These are phyloP conservation scores for Dactylellina cionopaga DNA, from an alignment of 2,329 filamentous ascomycete genomes.

Conservation along the genomic window DNA sequence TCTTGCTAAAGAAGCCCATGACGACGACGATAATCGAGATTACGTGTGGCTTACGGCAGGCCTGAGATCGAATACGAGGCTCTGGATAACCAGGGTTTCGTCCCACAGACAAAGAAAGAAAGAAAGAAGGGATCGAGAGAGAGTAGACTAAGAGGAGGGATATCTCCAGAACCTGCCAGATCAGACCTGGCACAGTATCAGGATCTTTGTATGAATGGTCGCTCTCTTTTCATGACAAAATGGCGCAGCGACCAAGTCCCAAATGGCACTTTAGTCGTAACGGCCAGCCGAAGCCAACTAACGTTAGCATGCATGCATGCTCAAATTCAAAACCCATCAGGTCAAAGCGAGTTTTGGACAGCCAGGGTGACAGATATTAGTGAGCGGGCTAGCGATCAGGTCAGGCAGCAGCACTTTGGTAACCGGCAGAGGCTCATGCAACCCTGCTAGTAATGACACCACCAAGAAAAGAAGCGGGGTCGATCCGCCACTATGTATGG, in stretches of 20 bases:
- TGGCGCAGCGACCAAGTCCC: constrained; percentile 39
- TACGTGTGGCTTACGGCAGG: not conserved
- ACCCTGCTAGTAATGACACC: not conserved
- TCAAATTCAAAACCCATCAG: no score
- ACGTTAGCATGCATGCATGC: no score
- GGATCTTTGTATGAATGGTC: not conserved
- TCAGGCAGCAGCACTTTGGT: constrained; percentile 10
- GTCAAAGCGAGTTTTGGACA: no score
- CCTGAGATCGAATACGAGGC: not conserved
- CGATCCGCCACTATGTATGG: no score
- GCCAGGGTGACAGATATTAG: no score
- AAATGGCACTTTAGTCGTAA: not conserved
- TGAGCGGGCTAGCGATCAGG: no score
- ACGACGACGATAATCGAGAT: not conserved
- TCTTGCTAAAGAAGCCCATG: constrained; percentile 49
- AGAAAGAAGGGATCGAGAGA: not conserved
- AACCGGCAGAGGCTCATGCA: not conserved
- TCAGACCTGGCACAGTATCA: not conserved
- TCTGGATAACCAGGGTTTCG: not conserved
- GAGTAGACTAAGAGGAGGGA: not conserved
- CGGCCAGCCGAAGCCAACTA: no score
- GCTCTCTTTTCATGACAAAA: constrained; percentile 15
- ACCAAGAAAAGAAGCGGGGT: not conserved
- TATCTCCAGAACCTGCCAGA: not conserved
- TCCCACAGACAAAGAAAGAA: not conserved